Evolutionary conservation across 129 eudicot species (phyloP).

Genomic region (Centella asiatica): DNA sequence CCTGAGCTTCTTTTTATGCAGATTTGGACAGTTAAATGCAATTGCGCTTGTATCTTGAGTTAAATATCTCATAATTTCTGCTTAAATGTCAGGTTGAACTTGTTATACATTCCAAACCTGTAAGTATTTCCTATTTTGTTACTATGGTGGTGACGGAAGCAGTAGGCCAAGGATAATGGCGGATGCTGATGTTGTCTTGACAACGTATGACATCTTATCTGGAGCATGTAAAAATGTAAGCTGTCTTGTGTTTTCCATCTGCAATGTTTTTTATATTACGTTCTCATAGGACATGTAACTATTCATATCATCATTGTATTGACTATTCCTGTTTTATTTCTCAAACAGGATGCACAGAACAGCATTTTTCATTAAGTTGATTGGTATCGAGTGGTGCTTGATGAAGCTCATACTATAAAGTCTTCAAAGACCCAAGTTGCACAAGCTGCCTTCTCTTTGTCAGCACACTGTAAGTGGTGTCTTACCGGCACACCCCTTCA

Average conservation of each 20-base stretch:
- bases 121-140: conserved; percentile 53
- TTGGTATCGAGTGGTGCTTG: conserved; percentile 73
- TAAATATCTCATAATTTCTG: background rate
- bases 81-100: conserved; percentile 47
- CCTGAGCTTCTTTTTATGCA: no score
- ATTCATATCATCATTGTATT: no score
- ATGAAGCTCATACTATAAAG: conserved; percentile 86
- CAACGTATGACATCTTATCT: conserved; percentile 66
- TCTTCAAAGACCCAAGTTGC: conserved; percentile 59
- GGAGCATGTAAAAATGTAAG: conserved; percentile 59
- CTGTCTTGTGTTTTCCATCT: background rate
- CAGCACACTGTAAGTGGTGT: conserved; percentile 73
- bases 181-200: conserved; percentile 65
- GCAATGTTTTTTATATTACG: no score
- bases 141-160: conserved; percentile 65
- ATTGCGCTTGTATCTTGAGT: no score
- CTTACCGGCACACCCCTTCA: conserved; percentile 92
- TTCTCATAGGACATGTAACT: no score
- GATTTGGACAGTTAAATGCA: no score
- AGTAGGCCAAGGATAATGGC: conserved; percentile 60
- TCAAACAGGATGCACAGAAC: conserved; percentile 30
- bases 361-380: conserved; percentile 68
- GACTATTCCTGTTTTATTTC: background rate
- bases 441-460: conserved; percentile 63
- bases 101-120: conserved; percentile 52